phyloP scores from a whole-genome alignment of 257 asterid genomes.

The Osmanthus fragrans region DNA sequence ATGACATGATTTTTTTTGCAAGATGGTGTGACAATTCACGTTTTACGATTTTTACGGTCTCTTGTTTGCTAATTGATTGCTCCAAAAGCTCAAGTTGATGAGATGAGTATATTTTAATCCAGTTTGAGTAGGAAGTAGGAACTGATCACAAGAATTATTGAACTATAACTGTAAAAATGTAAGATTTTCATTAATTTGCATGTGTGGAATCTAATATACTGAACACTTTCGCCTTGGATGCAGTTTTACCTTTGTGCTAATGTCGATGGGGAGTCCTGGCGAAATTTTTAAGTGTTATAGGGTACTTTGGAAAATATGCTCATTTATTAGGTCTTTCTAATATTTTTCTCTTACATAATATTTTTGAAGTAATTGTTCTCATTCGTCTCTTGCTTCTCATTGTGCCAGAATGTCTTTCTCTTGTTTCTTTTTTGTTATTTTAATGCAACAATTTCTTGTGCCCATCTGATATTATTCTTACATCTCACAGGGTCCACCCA shows the following conservation, averaged over 20 bases:
- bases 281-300: no score
- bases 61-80: background rate
- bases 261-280: no score
- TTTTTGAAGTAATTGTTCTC: slow-evolving; percentile 18
- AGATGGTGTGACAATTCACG: background rate
- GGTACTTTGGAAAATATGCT: no score
- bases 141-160: background rate
- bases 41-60: background rate
- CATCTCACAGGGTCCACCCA: slow-evolving; percentile 50
- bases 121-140: background rate
- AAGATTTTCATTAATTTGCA: background rate
- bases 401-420: slow-evolving; percentile 1
- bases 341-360: no score
- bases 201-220: no score
- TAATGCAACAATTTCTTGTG: background rate
- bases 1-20: background rate
- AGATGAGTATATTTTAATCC: background rate
- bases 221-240: no score
- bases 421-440: background rate
- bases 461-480: slow-evolving; percentile 11
- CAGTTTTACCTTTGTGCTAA: no score
- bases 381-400: slow-evolving; percentile 12
- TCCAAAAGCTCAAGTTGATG: background rate
- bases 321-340: no score
- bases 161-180: background rate